These are phyloP conservation scores for Bacterosira constricta DNA, from an alignment of 108 stramenopile genomes.

Conservation along the genomic window DNA sequence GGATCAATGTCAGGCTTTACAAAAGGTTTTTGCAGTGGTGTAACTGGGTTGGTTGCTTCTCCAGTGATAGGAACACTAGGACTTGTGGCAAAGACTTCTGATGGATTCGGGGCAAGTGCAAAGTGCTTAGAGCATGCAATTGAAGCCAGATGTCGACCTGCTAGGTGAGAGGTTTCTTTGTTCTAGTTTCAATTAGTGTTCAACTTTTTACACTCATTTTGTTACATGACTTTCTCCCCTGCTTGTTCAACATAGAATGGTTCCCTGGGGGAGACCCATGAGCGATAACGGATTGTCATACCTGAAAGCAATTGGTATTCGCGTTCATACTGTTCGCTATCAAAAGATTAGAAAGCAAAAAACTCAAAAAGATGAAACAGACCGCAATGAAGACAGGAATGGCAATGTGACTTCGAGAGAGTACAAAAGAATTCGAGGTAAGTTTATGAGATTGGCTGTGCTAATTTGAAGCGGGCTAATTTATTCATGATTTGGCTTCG, in stretches of 20 bases:
- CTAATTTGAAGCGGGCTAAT: too few species aligned
- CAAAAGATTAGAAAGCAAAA: constrained; percentile 38
- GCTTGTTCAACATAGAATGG: constrained; percentile 16
- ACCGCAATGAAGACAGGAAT: constrained; percentile 12
- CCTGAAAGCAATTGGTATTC: constrained; percentile 46
- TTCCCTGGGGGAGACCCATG: constrained; percentile 46
- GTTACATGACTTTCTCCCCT: background rate
- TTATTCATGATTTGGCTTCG: too few species aligned
- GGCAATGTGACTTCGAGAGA: constrained; percentile 26
- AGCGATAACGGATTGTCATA: constrained; percentile 29
- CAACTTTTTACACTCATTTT: background rate
- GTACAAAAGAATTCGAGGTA: constrained; percentile 30
- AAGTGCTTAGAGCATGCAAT: constrained; percentile 30
- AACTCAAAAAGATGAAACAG: constrained; percentile 1
- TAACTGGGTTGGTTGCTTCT: constrained; percentile 16
- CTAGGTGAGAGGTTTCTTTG: constrained; percentile 20
- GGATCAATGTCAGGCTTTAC: constrained; percentile 16
- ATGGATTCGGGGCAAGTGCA: constrained; percentile 34
- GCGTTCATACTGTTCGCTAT: constrained; percentile 43
- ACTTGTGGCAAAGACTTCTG: constrained; percentile 43
- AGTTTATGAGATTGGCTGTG: background rate
- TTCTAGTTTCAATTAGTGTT: background rate
- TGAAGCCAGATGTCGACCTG: constrained; percentile 47
- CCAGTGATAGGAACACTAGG: constrained; percentile 40
- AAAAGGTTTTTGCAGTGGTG: constrained; percentile 34